Evolutionary conservation across 257 asterid species (phyloP).

Genomic region (Salvia miltiorrhiza): DNA sequence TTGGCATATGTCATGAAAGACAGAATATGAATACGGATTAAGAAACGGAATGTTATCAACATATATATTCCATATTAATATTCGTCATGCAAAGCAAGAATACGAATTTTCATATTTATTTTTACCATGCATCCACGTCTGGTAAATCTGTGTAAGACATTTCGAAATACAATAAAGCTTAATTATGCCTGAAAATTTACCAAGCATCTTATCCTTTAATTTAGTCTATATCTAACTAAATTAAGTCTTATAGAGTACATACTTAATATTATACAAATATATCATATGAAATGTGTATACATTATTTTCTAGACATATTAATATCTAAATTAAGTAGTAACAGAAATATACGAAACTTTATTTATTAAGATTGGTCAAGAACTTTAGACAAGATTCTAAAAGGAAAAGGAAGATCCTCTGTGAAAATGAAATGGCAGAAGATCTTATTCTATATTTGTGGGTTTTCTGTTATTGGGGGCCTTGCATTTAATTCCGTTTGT

Average conservation of each 20-base stretch:
- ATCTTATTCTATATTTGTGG: neutral
- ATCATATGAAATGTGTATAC: too few relatives aligned
- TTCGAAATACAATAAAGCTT: neutral
- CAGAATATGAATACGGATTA: neutral
- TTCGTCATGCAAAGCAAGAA: neutral
- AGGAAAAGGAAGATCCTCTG: neutral
- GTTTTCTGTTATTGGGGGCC: neutral
- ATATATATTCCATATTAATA: neutral
- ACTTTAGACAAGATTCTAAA: neutral
- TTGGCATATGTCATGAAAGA: neutral
- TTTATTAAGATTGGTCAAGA: too few relatives aligned
- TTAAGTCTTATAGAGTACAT: too few relatives aligned
- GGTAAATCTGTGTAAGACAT: neutral
- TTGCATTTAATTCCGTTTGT: too few relatives aligned
- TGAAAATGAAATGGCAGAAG: neutral
- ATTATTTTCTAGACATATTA: too few relatives aligned
- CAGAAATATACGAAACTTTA: too few relatives aligned
- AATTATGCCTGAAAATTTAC: too few relatives aligned
- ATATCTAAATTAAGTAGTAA: too few relatives aligned
- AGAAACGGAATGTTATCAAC: neutral
- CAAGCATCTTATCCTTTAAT: too few relatives aligned
- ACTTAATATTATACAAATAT: too few relatives aligned
- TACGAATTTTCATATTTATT: neutral
- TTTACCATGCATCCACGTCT: neutral
- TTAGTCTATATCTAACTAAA: too few relatives aligned